phyloP scores from a whole-genome alignment of 78 protist species.

The Guillardia theta region DNA sequence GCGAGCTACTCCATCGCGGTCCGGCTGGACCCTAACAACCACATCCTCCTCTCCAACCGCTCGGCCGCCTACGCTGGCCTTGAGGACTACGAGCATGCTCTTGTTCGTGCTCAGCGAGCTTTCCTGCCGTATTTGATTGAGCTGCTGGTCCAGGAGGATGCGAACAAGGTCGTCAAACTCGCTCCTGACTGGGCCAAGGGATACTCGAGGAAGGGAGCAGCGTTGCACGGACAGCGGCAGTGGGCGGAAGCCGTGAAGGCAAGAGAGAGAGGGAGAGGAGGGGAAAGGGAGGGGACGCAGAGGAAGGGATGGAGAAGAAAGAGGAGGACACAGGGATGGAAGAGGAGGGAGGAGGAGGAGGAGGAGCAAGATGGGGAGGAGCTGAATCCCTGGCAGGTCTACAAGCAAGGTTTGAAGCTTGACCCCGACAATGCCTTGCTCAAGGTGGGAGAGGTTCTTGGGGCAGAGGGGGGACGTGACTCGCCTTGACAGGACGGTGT shows the following conservation, averaged over 20 bases:
- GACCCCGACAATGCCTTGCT: neutral
- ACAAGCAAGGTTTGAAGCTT: neutral
- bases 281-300: no score
- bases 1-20: neutral
- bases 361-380: no score
- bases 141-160: neutral
- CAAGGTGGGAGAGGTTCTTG: neutral
- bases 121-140: neutral
- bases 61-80: neutral
- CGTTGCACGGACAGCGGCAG: neutral
- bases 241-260: neutral
- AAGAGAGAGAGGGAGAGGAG: no score
- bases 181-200: constrained; percentile 28
- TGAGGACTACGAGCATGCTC: neutral
- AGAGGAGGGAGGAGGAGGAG: no score
- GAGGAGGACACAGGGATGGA: no score
- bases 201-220: neutral
- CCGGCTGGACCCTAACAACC: neutral
- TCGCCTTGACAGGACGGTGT: neutral
- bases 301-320: no score
- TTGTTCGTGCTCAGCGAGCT: neutral
- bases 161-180: neutral
- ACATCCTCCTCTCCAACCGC: neutral
- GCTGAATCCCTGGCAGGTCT: no score
- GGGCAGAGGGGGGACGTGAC: neutral